These are phyloP conservation scores for Monosporascus sp. DNA, from an alignment of 2,329 filamentous ascomycete genomes.

Conservation along the genomic window DNA sequence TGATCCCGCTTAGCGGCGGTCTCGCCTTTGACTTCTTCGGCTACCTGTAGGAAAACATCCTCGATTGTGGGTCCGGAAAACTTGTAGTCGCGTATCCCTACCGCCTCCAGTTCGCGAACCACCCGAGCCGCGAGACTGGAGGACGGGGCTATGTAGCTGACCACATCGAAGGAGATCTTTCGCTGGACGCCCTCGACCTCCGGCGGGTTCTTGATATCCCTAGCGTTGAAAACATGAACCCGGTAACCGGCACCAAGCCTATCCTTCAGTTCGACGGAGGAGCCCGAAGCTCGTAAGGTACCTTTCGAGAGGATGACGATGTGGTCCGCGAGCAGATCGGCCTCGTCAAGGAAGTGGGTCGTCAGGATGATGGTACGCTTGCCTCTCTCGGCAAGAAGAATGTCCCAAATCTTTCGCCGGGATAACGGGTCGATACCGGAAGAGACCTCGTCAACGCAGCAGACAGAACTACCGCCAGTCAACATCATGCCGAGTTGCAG, in stretches of 20 bases:
- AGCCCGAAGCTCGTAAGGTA: slow-evolving; percentile 73
- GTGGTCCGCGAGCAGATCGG: slow-evolving; percentile 81
- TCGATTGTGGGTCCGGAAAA: slow-evolving; percentile 88
- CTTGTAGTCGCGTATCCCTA: slow-evolving; percentile 69
- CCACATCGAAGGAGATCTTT: slow-evolving; percentile 62
- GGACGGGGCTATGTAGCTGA: slow-evolving; percentile 65
- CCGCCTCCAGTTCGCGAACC: slow-evolving; percentile 62
- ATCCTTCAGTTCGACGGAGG: slow-evolving; percentile 81
- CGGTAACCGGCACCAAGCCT: slow-evolving; percentile 78
- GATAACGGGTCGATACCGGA: slow-evolving; percentile 84
- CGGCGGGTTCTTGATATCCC: slow-evolving; percentile 40
- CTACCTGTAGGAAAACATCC: slow-evolving; percentile 83
- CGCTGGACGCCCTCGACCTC: slow-evolving; percentile 52
- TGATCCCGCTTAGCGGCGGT: slow-evolving; percentile 9
- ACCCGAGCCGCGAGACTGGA: slow-evolving; percentile 67
- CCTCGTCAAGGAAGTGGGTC: slow-evolving; percentile 91
- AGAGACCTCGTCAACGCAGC: slow-evolving; percentile 87
- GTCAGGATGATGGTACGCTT: slow-evolving; percentile 79
- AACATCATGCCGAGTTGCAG: slow-evolving; percentile 94
- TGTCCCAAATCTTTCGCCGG: slow-evolving; percentile 89
- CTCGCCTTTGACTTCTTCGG: slow-evolving; percentile 68
- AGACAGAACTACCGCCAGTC: slow-evolving; percentile 80
- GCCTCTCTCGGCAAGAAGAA: slow-evolving; percentile 78
- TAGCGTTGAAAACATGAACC: slow-evolving; percentile 64
- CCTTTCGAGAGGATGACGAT: slow-evolving; percentile 87